phyloP scores from a whole-genome alignment of 1,284 basidiomycete species.

The Cutaneotrichosporon cyanovorans region DNA sequence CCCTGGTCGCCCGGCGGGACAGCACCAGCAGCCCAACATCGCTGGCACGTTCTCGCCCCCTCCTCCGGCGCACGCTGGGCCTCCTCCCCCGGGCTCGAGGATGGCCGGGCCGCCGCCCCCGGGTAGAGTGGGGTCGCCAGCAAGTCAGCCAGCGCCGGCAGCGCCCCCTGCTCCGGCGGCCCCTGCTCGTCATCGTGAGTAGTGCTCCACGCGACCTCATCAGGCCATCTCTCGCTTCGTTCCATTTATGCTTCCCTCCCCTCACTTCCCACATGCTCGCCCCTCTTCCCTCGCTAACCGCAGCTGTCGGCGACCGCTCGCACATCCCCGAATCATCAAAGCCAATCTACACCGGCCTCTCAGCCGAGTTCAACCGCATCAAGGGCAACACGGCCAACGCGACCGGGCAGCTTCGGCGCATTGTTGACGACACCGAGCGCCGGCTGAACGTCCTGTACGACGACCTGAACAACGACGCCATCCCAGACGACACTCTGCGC shows the following conservation, averaged over 20 bases:
- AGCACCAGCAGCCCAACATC: slow-evolving; percentile 6
- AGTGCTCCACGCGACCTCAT: too few species aligned
- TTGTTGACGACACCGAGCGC: slow-evolving; percentile 81
- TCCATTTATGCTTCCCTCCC: too few species aligned
- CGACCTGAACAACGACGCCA: slow-evolving; percentile 79
- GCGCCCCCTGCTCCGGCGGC: slow-evolving; percentile 26
- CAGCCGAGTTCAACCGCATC: slow-evolving; percentile 56
- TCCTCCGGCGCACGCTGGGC: slow-evolving; percentile 18
- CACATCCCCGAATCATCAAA: slow-evolving; percentile 72
- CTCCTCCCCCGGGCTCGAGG: slow-evolving; percentile 21
- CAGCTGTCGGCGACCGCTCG: slow-evolving; percentile 79
- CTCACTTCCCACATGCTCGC: too few species aligned
- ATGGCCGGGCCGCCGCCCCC: neutral
- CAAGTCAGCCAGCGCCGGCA: slow-evolving; percentile 18
- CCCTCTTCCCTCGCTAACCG: slow-evolving; percentile 1
- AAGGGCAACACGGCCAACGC: slow-evolving; percentile 52
- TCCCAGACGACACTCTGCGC: slow-evolving; percentile 64
- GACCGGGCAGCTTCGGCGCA: slow-evolving; percentile 61
- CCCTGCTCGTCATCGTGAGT: slow-evolving; percentile 62
- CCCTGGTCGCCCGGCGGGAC: slow-evolving; percentile 17
- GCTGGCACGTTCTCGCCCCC: slow-evolving; percentile 13
- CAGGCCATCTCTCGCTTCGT: too few species aligned
- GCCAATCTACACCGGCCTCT: slow-evolving; percentile 63
- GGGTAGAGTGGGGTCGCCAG: neutral
- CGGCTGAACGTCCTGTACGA: slow-evolving; percentile 83